Base-by-base conservation (phyloP, 441 rosid genomes). In the Adansonia gregorii region DNA sequence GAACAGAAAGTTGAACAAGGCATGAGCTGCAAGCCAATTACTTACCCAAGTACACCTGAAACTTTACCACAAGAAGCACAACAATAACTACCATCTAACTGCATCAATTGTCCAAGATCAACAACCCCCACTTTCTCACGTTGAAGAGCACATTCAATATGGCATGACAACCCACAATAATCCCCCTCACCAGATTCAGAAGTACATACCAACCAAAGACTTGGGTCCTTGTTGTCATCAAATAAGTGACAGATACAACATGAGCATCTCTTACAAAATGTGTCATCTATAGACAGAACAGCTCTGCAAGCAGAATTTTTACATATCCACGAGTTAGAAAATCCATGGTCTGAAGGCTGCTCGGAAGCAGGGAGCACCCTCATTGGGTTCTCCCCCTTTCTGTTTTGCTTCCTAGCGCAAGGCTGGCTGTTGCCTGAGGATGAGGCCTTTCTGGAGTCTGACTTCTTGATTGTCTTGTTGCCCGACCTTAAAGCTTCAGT, bases 61-160 rank as follows among this genome's bases (percentile, higher is more conserved):
- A 96, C 96, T 92, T 96, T 96, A 80, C 99, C 98, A 75, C 99
- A 96, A 15, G 97, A 86, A 67, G 96, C 96, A 81, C 99, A 96
- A 63, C 98, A 93, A 77, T 92, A 93, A 82, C 94, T 91, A n/a
- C 99, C 98, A 88, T 96, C 99, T 71, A 96, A 91, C 93, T 89
- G 94, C 96, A 94, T 93, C 82, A 96, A 67, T 78, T 92, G 91
- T 52, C 95, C 96, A 80, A 89, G 83, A 88, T 88, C 84, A 45
- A 89, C 89, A 69, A 92, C 97, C 55, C 99, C 99, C 24, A 91
- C 97, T 85, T 96, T 94, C 78, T 89, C 85, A 24, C 75, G 88
- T 80, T 86, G 91, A 77, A 96, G 92, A 43, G 98, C 98, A 84
- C 99, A 96, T 74, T 93, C 98, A 61, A 94, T 83, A 66, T 94